A percentile compares a stretch with the other conserved stretches of the same genome.
phyloP scores from a whole-genome alignment of 345 rosid species.

The Anacardium occidentale region DNA sequence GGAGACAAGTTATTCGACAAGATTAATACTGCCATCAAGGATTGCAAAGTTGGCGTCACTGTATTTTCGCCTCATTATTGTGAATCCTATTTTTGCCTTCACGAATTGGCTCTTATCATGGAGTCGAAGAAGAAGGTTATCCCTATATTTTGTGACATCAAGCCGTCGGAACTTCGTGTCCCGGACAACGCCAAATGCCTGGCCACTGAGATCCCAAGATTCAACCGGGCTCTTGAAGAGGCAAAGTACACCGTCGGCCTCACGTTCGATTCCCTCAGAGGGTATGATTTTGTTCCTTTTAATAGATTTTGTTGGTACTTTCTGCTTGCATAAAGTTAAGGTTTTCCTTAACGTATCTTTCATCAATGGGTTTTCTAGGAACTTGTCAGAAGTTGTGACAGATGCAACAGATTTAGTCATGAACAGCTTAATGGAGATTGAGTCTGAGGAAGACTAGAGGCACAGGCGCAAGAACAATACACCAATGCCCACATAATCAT shows the following conservation, averaged over 20 bases:
- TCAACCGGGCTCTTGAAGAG: conserved; percentile 63
- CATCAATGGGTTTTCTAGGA: conserved; percentile 32
- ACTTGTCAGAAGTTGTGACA: conserved; percentile 61
- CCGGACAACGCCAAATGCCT: conserved; percentile 33
- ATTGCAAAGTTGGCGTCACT: conserved; percentile 54
- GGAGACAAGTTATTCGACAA: conserved; percentile 69
- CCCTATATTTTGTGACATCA: conserved; percentile 72
- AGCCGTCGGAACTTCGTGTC: conserved; percentile 64
- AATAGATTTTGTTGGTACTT: too few species aligned
- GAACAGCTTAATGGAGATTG: conserved; percentile 50
- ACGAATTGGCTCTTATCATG: conserved; percentile 67
- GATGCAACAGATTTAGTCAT: conserved; percentile 56
- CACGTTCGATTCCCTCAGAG: conserved; percentile 56
- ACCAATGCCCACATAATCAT: too few species aligned
- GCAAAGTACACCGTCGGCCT: conserved; percentile 66
- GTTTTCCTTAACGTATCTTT: background rate
- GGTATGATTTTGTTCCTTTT: conserved; percentile 31
- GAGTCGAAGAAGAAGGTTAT: conserved; percentile 66
- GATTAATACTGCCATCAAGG: conserved; percentile 44
- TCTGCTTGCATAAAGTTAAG: background rate
- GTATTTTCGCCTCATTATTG: conserved; percentile 68
- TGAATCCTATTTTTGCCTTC: conserved; percentile 60
- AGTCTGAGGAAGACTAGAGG: conserved; percentile 1
- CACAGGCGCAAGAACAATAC: too few species aligned
- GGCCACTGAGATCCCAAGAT: conserved; percentile 40